Conservation (phyloP, 306 rosid genomes). For the Inga leiocalycina region DNA sequence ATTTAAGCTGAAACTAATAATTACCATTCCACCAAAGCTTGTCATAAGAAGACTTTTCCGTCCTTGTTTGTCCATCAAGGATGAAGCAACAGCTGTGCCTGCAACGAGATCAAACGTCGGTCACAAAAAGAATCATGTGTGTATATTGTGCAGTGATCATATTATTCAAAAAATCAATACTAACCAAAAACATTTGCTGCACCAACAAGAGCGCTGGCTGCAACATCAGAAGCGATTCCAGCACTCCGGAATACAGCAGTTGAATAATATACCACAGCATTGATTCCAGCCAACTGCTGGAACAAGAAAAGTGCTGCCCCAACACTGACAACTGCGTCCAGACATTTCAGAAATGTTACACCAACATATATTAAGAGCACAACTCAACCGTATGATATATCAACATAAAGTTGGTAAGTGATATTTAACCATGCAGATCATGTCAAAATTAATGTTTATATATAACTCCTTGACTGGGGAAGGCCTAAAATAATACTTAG, state of each 20-base stretch:
- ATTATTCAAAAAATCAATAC: slow-evolving; percentile 31
- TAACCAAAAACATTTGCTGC: slow-evolving; percentile 90
- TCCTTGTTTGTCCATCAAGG: slow-evolving; percentile 91
- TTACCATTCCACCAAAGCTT: slow-evolving; percentile 96
- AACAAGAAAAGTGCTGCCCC: slow-evolving; percentile 87
- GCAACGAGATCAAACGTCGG: slow-evolving; percentile 36
- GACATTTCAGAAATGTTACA: slow-evolving; percentile 31
- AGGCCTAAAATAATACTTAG: slow-evolving; percentile 7
- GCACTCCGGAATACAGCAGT: slow-evolving; percentile 93
- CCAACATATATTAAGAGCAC: neutral
- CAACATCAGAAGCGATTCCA: slow-evolving; percentile 92
- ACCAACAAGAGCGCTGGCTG: slow-evolving; percentile 97
- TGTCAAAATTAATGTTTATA: neutral
- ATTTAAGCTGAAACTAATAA: slow-evolving; percentile 19
- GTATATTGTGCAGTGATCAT: neutral
- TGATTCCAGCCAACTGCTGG: slow-evolving; percentile 97
- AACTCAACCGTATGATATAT: neutral
- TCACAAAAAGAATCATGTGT: slow-evolving; percentile 16
- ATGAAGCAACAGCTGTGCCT: slow-evolving; percentile 88
- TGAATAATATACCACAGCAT: slow-evolving; percentile 93
- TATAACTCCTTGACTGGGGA: slow-evolving; percentile 10
- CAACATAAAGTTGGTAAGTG: neutral
- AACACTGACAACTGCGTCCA: slow-evolving; percentile 79
- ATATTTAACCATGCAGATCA: slow-evolving; percentile 14
- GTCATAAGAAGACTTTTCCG: slow-evolving; percentile 82